These are phyloP conservation scores for Yarrowia deformans DNA, from an alignment of 805 yeast species.

Conservation along the genomic window DNA sequence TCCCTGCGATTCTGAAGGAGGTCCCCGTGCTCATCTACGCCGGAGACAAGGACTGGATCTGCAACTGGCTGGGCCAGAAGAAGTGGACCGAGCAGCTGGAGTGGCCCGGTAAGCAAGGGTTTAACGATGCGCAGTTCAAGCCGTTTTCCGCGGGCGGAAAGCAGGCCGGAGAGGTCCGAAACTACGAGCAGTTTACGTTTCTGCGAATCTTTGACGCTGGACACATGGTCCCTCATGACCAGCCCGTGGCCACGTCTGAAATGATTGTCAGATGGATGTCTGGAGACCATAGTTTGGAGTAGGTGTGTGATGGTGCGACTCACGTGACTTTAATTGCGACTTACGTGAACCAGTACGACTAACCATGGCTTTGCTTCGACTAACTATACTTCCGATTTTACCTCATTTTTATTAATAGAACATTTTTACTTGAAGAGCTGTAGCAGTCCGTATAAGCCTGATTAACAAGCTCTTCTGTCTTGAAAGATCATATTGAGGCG, in stretches of 20 bases:
- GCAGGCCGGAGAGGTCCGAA: constrained; percentile 78
- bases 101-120: constrained; percentile 66
- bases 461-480: too few relatives aligned
- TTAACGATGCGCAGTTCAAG: constrained; percentile 53
- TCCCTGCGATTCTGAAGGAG: constrained; percentile 71
- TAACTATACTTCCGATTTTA: too few relatives aligned
- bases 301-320: neutral
- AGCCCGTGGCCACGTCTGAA: constrained; percentile 76
- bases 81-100: constrained; percentile 83
- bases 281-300: constrained; percentile 47
- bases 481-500: too few relatives aligned
- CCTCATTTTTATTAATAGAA: too few relatives aligned
- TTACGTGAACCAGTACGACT: too few relatives aligned
- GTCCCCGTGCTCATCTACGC: constrained; percentile 90
- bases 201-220: constrained; percentile 89
- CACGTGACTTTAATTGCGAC: too few relatives aligned
- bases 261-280: constrained; percentile 86
- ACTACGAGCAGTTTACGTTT: constrained; percentile 75
- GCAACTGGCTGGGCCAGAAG: constrained; percentile 95
- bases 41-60: constrained; percentile 95
- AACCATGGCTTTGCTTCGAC: too few relatives aligned
- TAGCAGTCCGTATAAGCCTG: too few relatives aligned
- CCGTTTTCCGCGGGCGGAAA: constrained; percentile 53
- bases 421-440: too few relatives aligned
- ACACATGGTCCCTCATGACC: constrained; percentile 96